A percentile compares a stretch with the other conserved stretches of the same genome.
Conservation (phyloP, 2,329 filamentous ascomycete genomes). For the Pseudogymnoascus sp. region DNA sequence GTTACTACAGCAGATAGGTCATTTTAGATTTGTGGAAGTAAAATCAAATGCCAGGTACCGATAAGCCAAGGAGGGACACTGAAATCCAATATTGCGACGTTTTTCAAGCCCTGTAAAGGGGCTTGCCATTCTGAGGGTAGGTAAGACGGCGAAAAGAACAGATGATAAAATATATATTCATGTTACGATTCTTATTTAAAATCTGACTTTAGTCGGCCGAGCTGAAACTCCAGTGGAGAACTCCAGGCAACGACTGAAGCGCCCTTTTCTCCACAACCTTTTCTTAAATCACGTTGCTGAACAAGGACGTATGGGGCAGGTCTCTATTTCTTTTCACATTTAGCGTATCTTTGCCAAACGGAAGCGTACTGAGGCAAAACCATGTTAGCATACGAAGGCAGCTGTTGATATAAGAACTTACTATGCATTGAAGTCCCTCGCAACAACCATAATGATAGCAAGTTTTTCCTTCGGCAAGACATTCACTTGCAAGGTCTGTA, state of each 20-base stretch:
- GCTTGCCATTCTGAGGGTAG: too few relatives aligned
- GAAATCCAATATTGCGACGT: too few relatives aligned
- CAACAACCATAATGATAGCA: background rate
- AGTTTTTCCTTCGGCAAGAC: background rate
- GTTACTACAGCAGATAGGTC: background rate
- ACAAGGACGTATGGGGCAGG: background rate
- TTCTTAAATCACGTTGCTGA: background rate
- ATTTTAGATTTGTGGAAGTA: background rate
- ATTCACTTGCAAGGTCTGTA: background rate
- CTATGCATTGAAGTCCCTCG: background rate
- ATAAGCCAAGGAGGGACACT: background rate
- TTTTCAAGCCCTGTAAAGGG: too few relatives aligned
- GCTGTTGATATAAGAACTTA: background rate
- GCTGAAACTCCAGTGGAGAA: constrained; percentile 1
- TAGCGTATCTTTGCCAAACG: too few relatives aligned
- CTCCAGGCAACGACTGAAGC: background rate
- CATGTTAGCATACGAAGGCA: background rate
- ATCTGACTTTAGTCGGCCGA: background rate
- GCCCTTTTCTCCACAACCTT: background rate
- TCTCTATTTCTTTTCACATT: too few relatives aligned
- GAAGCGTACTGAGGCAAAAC: background rate
- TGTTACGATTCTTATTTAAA: background rate
- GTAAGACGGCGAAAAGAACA: too few relatives aligned
- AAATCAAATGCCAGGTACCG: background rate
- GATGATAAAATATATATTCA: too few relatives aligned